Percentiles rank a stretch among this genome's conserved stretches.
phyloP scores from a whole-genome alignment of 2,329 filamentous ascomycete genomes.

The Ramichloridium luteum region DNA sequence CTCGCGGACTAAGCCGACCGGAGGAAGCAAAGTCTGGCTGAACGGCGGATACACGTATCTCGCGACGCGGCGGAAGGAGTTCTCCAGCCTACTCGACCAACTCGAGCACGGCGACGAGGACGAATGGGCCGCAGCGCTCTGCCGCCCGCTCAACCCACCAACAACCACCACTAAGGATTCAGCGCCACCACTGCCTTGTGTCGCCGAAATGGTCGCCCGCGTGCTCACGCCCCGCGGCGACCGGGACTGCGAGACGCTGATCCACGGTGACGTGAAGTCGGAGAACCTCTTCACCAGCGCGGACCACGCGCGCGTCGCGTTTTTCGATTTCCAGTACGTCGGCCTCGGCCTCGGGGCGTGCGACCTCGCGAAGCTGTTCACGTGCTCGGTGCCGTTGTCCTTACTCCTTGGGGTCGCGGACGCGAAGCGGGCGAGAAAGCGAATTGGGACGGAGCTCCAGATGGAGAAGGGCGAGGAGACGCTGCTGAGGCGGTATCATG shows the following conservation, averaged over 20 bases:
- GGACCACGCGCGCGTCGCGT: slow-evolving; percentile 41
- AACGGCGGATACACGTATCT: slow-evolving; percentile 58
- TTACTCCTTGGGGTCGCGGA: slow-evolving; percentile 34
- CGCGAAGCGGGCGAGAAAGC: slow-evolving; percentile 21
- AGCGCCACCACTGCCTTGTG: slow-evolving; percentile 27
- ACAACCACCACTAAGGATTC: slow-evolving; percentile 23
- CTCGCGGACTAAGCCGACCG: too few relatives aligned
- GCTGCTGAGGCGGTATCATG: slow-evolving; percentile 42
- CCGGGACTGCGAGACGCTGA: slow-evolving; percentile 39
- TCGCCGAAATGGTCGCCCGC: slow-evolving; percentile 38
- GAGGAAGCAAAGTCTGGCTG: slow-evolving; percentile 45
- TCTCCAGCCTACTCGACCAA: too few relatives aligned
- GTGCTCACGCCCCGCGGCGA: slow-evolving; percentile 35
- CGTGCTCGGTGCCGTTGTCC: slow-evolving; percentile 47
- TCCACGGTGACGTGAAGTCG: slow-evolving; percentile 59
- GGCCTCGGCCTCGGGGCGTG: slow-evolving; percentile 53
- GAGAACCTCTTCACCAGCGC: slow-evolving; percentile 52
- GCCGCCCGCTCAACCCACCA: too few relatives aligned
- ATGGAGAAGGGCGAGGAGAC: slow-evolving; percentile 41
- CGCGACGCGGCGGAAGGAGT: slow-evolving; percentile 49
- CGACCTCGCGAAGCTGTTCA: slow-evolving; percentile 55
- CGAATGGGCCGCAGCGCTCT: slow-evolving; percentile 45
- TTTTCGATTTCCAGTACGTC: slow-evolving; percentile 60
- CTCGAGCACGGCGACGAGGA: slow-evolving; percentile 37
- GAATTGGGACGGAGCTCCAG: slow-evolving; percentile 24